A percentile compares a stretch with the other conserved stretches of the same genome.
Conservation (phyloP, 352 stramenopile species). For the Globisporangium nagaii region DNA sequence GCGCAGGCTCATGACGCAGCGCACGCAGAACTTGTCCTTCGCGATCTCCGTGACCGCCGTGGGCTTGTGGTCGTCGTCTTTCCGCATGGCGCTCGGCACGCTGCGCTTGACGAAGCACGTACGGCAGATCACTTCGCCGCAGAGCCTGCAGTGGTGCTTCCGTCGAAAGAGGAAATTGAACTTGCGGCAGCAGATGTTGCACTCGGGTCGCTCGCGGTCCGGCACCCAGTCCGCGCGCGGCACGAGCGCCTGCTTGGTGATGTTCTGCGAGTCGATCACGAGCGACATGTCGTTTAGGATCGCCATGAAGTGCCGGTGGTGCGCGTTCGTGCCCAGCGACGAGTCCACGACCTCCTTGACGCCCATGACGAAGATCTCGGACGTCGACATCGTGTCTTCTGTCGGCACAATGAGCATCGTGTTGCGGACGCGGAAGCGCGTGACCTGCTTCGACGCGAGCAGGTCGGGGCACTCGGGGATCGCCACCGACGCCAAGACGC, state of each 20-base stretch:
- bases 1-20: conserved; percentile 41
- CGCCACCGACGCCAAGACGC: conserved; percentile 30
- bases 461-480: conserved; percentile 41
- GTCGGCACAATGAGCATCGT: conserved; percentile 37
- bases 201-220: conserved; percentile 18
- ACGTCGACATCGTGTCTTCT: conserved; percentile 21
- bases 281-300: conserved; percentile 48
- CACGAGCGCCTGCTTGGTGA: conserved; percentile 29
- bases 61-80: not conserved
- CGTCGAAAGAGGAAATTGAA: conserved; percentile 24
- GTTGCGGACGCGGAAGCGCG: conserved; percentile 35
- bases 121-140: conserved; percentile 45
- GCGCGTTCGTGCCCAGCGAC: conserved; percentile 29
- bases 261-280: conserved; percentile 49
- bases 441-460: conserved; percentile 20
- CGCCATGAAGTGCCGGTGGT: conserved; percentile 40
- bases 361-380: conserved; percentile 44
- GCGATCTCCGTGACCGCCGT: conserved; percentile 12
- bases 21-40: conserved; percentile 53
- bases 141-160: conserved; percentile 45
- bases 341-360: conserved; percentile 23
- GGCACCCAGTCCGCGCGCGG: conserved; percentile 31
- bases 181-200: conserved; percentile 15
- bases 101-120: conserved; percentile 39
- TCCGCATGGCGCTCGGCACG: conserved; percentile 13